Conservation (phyloP, 768 basidiomycete species). For the Hypsizygus marmoreus region DNA sequence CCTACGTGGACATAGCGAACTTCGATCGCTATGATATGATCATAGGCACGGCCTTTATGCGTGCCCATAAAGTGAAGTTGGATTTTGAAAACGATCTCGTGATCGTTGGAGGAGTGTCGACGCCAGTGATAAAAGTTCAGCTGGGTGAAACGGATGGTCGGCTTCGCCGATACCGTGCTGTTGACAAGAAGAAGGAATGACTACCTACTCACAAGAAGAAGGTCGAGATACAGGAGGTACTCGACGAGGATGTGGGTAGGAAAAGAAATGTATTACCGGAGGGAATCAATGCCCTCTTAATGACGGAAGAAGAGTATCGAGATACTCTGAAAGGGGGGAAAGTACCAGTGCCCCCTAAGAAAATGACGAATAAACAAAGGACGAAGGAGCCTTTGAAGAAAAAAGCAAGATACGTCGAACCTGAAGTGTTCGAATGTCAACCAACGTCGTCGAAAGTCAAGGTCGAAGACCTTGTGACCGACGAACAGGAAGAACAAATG, state of each 20-base stretch:
- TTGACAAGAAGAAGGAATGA: too few relatives aligned
- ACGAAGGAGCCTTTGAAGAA: not conserved
- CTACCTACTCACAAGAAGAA: too few relatives aligned
- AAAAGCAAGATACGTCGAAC: not conserved
- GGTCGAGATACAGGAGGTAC: too few relatives aligned
- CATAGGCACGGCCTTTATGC: conserved; percentile 36
- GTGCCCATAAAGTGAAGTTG: conserved; percentile 19
- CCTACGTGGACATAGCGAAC: conserved; percentile 35
- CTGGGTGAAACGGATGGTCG: too few relatives aligned
- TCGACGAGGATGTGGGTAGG: too few relatives aligned
- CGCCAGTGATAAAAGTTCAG: too few relatives aligned
- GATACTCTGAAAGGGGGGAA: conserved; percentile 7
- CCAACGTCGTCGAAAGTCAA: conserved; percentile 18
- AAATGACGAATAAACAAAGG: not conserved
- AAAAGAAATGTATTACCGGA: too few relatives aligned
- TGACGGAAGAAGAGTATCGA: conserved; percentile 8
- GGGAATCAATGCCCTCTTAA: not conserved
- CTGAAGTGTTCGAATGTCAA: too few relatives aligned
- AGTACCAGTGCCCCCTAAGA: not conserved
- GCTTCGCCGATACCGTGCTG: too few relatives aligned
- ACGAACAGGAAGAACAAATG: not conserved
- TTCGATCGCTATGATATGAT: conserved; percentile 37
- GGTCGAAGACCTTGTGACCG: conserved; percentile 9
- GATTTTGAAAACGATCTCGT: conserved; percentile 26
- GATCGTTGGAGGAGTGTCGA: too few relatives aligned